A percentile compares a stretch with the other conserved stretches of the same genome.
Evolutionary conservation across 2,329 filamentous ascomycete species (phyloP).

Genomic region (Xylaria sp.): DNA sequence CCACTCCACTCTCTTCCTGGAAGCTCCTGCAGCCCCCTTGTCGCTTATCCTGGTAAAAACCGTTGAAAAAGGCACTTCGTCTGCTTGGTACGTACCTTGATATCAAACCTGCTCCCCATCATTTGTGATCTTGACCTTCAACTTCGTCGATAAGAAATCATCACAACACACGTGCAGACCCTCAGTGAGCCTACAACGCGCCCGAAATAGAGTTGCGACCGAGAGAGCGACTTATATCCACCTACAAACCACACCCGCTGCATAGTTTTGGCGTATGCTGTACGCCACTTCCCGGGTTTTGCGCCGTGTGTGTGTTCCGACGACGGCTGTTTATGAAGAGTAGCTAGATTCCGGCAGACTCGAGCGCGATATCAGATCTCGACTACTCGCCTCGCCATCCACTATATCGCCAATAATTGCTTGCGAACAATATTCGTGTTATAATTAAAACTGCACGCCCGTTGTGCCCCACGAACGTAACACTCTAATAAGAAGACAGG

Average conservation of each 20-base stretch:
- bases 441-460: background rate
- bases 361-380: background rate
- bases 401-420: background rate
- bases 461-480: background rate
- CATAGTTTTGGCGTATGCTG: background rate
- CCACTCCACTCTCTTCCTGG: slow-evolving; percentile 37
- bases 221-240: background rate
- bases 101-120: slow-evolving; percentile 36
- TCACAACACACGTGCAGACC: background rate
- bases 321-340: background rate
- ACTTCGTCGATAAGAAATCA: slow-evolving; percentile 20
- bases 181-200: background rate
- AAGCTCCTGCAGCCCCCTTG: slow-evolving; percentile 37
- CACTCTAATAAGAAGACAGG: background rate
- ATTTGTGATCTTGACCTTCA: slow-evolving; percentile 18
- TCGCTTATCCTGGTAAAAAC: slow-evolving; percentile 38
- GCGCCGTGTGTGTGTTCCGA: background rate
- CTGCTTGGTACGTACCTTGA: slow-evolving; percentile 38
- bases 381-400: background rate
- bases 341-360: background rate
- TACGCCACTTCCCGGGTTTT: background rate
- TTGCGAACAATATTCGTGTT: background rate
- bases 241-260: background rate
- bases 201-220: slow-evolving; percentile 4
- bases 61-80: slow-evolving; percentile 38